These are phyloP conservation scores for Pseudonectria buxi DNA, from an alignment of 2,329 filamentous ascomycete genomes.

Conservation along the genomic window DNA sequence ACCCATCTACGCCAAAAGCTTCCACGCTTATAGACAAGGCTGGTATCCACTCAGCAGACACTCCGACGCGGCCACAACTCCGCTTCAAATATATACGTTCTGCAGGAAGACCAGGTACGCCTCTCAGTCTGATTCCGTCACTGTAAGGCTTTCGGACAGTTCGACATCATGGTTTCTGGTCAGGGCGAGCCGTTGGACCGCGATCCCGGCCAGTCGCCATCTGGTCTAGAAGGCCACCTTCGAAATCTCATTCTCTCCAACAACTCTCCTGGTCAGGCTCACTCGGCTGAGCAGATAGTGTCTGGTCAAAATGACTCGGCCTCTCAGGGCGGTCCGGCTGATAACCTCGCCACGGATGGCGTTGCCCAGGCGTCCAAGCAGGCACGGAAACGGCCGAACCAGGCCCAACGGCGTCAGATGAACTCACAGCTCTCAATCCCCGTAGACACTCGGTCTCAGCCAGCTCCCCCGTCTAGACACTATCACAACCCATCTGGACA, in stretches of 20 bases:
- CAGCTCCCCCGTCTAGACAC: conserved; percentile 21
- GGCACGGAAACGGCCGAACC: conserved; percentile 50
- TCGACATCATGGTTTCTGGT: conserved; percentile 1
- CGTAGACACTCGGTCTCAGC: conserved; percentile 40
- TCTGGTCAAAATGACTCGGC: no score
- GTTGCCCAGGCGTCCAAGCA: conserved; percentile 20
- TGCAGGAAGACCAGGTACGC: no score
- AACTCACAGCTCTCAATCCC: conserved; percentile 52
- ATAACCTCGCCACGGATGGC: conserved; percentile 3
- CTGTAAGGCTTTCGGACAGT: not conserved
- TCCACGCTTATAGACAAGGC: no score
- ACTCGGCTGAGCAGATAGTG: conserved; percentile 1
- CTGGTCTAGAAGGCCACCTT: conserved; percentile 48
- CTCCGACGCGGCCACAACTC: no score
- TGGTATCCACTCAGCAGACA: no score
- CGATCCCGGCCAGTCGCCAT: conserved; percentile 2
- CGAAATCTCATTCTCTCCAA: conserved; percentile 55
- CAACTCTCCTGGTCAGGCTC: conserved; percentile 21
- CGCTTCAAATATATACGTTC: no score
- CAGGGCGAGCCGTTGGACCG: conserved; percentile 1
- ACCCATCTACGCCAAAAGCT: no score
- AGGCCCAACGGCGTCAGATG: conserved; percentile 58
- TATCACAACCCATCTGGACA: conserved; percentile 25
- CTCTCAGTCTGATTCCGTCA: not conserved
- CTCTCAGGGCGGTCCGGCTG: not conserved